Evolutionary conservation across 148 eudicot species (phyloP).

Genomic region (Chenopodium berlandieri): DNA sequence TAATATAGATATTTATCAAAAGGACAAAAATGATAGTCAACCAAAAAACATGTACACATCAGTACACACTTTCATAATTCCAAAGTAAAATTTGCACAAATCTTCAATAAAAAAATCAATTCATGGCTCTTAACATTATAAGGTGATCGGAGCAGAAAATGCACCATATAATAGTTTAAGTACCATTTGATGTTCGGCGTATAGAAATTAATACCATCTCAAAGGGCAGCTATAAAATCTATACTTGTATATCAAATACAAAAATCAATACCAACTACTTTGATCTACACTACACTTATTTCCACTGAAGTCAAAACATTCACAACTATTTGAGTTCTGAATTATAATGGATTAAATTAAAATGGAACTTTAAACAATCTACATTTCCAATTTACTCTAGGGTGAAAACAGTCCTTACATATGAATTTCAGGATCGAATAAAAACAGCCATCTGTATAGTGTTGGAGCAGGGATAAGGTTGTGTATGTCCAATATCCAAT

Average conservation of each 20-base stretch:
- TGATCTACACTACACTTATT: neutral
- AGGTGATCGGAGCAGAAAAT: neutral
- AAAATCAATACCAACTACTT: neutral
- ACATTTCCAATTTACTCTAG: neutral
- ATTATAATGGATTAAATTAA: neutral
- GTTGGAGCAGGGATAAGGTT: neutral
- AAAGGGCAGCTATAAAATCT: neutral
- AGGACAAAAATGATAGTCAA: too few species aligned
- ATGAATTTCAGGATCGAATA: neutral
- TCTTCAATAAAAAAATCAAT: neutral
- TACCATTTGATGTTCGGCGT: neutral
- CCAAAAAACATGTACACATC: neutral
- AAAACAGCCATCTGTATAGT: neutral
- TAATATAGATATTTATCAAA: neutral
- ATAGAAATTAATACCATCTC: neutral
- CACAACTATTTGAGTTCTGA: neutral
- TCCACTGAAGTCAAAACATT: neutral
- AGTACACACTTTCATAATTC: neutral
- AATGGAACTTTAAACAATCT: neutral
- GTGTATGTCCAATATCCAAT: neutral
- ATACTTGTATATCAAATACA: neutral
- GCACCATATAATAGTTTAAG: neutral
- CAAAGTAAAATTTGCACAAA: neutral
- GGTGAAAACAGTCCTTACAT: neutral
- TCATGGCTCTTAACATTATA: neutral